Base-by-base conservation (phyloP, 108 stramenopile species). In the Cyclostephanos tholiformis region DNA sequence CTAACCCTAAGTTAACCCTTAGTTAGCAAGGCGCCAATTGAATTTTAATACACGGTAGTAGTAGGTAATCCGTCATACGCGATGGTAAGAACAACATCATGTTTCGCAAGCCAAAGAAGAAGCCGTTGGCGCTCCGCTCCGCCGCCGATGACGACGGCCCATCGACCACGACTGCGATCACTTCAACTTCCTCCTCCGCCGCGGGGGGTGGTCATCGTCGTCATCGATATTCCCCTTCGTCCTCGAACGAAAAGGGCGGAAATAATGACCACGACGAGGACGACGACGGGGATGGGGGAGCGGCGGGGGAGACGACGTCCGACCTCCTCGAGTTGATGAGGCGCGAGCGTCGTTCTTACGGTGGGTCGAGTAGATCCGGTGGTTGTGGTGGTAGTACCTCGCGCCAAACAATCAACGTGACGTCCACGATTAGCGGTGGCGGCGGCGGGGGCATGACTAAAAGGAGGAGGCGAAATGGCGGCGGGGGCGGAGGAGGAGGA, bases 91-190 rank as follows among this genome's bases (percentile, higher is more conserved):
- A n/a, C n/a, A n/a, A n/a, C n/a, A n/a, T n/a, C n/a, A n/a, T 90
- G 89, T 90, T 90, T 75, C 86, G 87, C 25, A 90, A 90, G 67
- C 83, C 85, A 12, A 90, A 90, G 71, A 80, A 80, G 60, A 76
- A 73, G 41, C 65, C 66, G 35, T 43, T 12, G 8, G 49, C 66
- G 20, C 78, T 66, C 14, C 69, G 46, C 72, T 72, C 29, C 65
- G 76, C 38, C 68, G 41, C n/a, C 59, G 69, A 19, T 50, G 75
- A 65, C 82, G 80, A 29, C 69, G 75, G 6, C 23, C 6, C 27
- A 35, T 27, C 8, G 38, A 61, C 58, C 32, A 13, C 38, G 59
- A 9, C 13, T 10, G 25, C 25, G 56, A 29, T 26, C 0, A 25
- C 6, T n/a, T 19, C 12, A 36, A 39, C 11, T 16, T 2, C 16